Percentiles rank a stretch among this genome's conserved stretches.
phyloP scores from a whole-genome alignment of 1,284 basidiomycete species.

The Takashimella koratensis region DNA sequence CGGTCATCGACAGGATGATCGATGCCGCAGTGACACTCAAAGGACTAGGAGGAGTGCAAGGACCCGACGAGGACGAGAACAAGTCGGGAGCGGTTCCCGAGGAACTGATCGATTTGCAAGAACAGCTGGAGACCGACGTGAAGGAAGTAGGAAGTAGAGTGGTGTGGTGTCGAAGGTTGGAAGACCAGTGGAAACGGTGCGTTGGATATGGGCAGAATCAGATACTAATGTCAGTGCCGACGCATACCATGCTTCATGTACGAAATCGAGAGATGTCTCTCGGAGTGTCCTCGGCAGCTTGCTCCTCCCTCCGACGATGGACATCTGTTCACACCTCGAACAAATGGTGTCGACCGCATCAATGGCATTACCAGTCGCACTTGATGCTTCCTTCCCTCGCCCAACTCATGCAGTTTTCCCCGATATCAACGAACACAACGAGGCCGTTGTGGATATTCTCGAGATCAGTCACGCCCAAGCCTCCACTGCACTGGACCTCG shows the following conservation, averaged over 20 bases:
- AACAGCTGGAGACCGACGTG: conserved; percentile 33
- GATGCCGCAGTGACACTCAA: conserved; percentile 36
- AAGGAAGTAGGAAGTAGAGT: conserved; percentile 19
- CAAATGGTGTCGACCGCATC: background rate
- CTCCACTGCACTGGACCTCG: conserved; percentile 7
- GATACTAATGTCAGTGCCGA: conserved; percentile 20
- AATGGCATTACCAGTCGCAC: background rate
- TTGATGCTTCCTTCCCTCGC: conserved; percentile 18
- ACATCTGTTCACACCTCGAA: background rate
- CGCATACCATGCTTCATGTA: conserved; percentile 18
- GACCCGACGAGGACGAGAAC: conserved; percentile 15
- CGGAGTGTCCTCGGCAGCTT: background rate
- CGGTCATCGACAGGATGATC: conserved; percentile 44
- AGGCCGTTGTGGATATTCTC: conserved; percentile 10
- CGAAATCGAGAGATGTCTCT: background rate
- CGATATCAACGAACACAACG: conserved; percentile 23
- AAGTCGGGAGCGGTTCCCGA: conserved; percentile 35
- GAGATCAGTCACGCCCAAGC: conserved; percentile 8
- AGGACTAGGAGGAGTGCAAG: conserved; percentile 28
- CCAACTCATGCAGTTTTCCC: conserved; percentile 31
- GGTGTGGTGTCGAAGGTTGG: conserved; percentile 29
- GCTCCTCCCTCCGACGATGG: conserved; percentile 16
- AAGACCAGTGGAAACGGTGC: conserved; percentile 29
- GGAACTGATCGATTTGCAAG: conserved; percentile 39
- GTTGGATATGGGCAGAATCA: conserved; percentile 2